These are phyloP conservation scores for Castanopsis chinensis DNA, from an alignment of 306 rosid genomes.

Conservation along the genomic window DNA sequence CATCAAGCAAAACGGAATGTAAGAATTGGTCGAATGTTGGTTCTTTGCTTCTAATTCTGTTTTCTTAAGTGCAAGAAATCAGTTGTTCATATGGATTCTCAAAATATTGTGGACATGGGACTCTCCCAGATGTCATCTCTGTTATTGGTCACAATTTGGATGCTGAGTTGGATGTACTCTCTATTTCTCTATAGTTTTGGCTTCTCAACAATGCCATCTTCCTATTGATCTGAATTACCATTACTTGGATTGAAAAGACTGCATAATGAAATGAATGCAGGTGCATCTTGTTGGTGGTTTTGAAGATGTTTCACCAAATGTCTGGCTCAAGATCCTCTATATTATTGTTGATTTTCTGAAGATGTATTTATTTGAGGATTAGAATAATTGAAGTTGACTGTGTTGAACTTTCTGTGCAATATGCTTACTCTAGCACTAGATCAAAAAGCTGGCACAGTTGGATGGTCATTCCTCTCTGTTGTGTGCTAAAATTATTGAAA, in stretches of 20 bases:
- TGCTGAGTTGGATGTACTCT: not conserved
- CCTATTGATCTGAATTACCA: not conserved
- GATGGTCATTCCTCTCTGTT: slow-evolving; percentile 69
- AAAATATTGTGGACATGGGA: slow-evolving; percentile 60
- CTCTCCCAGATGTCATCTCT: slow-evolving; percentile 68
- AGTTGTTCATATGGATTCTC: slow-evolving; percentile 84
- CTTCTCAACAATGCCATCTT: not conserved
- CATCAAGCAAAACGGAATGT: slow-evolving; percentile 49
- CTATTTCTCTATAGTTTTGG: not conserved
- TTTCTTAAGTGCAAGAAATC: slow-evolving; percentile 49
- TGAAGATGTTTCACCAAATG: too few species aligned
- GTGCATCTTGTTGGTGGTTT: slow-evolving; percentile 28
- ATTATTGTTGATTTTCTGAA: too few species aligned
- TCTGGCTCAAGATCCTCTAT: too few species aligned
- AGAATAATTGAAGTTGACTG: too few species aligned
- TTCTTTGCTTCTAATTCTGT: not conserved
- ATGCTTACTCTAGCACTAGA: not conserved
- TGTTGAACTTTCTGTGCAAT: slow-evolving; percentile 58
- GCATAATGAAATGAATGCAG: slow-evolving; percentile 38
- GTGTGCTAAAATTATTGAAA: slow-evolving; percentile 55
- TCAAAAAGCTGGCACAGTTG: slow-evolving; percentile 35
- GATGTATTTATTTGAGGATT: too few species aligned
- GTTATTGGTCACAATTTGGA: slow-evolving; percentile 42
- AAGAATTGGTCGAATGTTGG: slow-evolving; percentile 27
- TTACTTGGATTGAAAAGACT: slow-evolving; percentile 7